Conservation (phyloP, 208 protist genomes). For the Leishmania tarentolae region DNA sequence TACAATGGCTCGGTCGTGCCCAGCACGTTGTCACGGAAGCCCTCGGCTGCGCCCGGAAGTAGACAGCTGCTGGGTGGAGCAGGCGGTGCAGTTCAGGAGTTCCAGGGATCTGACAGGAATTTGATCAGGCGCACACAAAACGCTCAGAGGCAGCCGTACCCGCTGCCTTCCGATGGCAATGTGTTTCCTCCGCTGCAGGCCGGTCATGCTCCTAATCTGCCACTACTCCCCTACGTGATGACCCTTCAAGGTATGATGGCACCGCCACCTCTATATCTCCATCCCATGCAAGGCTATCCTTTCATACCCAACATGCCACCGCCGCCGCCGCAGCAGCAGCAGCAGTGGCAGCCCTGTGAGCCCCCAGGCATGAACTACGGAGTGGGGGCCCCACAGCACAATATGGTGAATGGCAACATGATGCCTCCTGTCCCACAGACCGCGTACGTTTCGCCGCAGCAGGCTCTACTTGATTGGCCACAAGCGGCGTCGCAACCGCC, state of each 20-base stretch:
- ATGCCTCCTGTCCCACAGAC: neutral
- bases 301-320: neutral
- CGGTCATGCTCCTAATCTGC: conserved; percentile 2
- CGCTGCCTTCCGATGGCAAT: neutral
- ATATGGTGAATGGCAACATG: neutral
- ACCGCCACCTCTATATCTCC: conserved; percentile 23
- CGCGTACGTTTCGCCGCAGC: neutral
- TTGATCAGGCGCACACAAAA: neutral
- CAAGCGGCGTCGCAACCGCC: conserved; percentile 5
- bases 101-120: neutral
- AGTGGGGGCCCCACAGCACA: neutral
- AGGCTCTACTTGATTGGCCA: neutral
- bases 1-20: neutral
- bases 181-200: neutral
- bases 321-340: neutral
- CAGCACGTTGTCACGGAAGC: neutral
- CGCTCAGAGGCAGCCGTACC: conserved; percentile 5
- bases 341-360: neutral
- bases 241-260: conserved; percentile 10
- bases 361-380: too few relatives aligned
- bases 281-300: conserved; percentile 1
- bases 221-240: conserved; percentile 24
- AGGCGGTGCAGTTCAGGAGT: neutral
- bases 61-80: neutral
- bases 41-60: neutral